These are phyloP conservation scores for Gossypium sturtianum DNA, from an alignment of 345 rosid genomes.

Conservation along the genomic window DNA sequence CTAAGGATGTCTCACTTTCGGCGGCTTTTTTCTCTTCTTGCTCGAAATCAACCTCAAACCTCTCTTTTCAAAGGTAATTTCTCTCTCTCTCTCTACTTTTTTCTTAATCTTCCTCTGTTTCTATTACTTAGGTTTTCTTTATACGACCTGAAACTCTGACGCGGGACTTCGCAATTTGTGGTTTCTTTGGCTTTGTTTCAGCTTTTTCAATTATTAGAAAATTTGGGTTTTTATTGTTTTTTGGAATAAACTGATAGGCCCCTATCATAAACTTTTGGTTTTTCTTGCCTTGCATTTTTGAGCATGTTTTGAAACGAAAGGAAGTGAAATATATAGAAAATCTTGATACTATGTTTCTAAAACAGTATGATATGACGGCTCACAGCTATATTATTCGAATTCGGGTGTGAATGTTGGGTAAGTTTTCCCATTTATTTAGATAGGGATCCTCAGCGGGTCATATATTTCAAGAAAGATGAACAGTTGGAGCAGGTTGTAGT, in stretches of 20 bases:
- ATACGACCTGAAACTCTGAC: not conserved
- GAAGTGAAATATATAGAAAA: not conserved
- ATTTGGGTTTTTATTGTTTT: not conserved
- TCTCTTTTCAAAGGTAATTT: conserved; percentile 24
- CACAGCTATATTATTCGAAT: not conserved
- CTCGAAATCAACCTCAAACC: conserved; percentile 15
- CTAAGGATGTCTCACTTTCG: conserved; percentile 23
- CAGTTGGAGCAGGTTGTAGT: not conserved
- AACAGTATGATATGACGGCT: not conserved
- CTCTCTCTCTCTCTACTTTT: not conserved
- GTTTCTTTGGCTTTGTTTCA: not conserved
- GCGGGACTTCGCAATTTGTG: not conserved
- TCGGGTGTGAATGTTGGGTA: not conserved
- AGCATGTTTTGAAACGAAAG: not conserved
- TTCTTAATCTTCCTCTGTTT: not conserved
- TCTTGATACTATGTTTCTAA: not conserved
- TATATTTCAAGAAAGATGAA: not conserved
- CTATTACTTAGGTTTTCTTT: not conserved
- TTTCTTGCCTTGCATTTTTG: not conserved
- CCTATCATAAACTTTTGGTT: not conserved
- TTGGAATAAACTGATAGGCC: not conserved
- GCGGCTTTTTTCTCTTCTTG: conserved; percentile 23
- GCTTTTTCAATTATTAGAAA: conserved; percentile 4
- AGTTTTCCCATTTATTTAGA: not conserved
- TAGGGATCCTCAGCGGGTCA: not conserved